phyloP scores from a whole-genome alignment of 139 green algal species.

The Picochlorum costavermella region DNA sequence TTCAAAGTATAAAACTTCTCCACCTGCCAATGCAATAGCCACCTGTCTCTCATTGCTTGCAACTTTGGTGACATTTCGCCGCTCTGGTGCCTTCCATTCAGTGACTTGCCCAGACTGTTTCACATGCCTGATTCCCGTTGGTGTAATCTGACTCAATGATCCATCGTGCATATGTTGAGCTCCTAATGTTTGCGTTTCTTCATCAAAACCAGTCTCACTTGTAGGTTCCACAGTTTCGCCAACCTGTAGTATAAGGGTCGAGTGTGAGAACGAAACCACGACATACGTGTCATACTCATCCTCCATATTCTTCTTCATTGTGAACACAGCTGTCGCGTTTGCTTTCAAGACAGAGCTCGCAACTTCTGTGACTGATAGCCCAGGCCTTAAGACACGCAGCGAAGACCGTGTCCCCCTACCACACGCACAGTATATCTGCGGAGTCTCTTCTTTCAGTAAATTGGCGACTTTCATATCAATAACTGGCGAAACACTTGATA shows the following conservation, averaged over 20 bases:
- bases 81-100: slow-evolving; percentile 90
- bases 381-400: slow-evolving; percentile 82
- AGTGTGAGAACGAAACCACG: slow-evolving; percentile 93
- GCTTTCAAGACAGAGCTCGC: slow-evolving; percentile 82
- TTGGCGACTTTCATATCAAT: slow-evolving; percentile 89
- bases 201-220: slow-evolving; percentile 86
- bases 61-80: slow-evolving; percentile 49
- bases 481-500: slow-evolving; percentile 78
- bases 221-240: slow-evolving; percentile 97
- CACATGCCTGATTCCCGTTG: slow-evolving; percentile 87
- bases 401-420: slow-evolving; percentile 70
- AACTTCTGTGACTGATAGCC: slow-evolving; percentile 83
- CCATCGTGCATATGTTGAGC: slow-evolving; percentile 83
- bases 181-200: slow-evolving; percentile 64
- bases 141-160: slow-evolving; percentile 87
- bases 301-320: slow-evolving; percentile 35
- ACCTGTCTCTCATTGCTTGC: slow-evolving; percentile 76
- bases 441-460: slow-evolving; percentile 64
- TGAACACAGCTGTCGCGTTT: slow-evolving; percentile 85
- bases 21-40: slow-evolving; percentile 74
- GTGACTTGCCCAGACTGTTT: slow-evolving; percentile 81
- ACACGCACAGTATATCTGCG: slow-evolving; percentile 84
- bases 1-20: slow-evolving; percentile 96
- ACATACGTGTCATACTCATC: slow-evolving; percentile 94
- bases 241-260: slow-evolving; percentile 83